A percentile compares a stretch with the other conserved stretches of the same genome.
Evolutionary conservation across 768 basidiomycete genomes (phyloP).

Genomic region (Mycena kentingensis): DNA sequence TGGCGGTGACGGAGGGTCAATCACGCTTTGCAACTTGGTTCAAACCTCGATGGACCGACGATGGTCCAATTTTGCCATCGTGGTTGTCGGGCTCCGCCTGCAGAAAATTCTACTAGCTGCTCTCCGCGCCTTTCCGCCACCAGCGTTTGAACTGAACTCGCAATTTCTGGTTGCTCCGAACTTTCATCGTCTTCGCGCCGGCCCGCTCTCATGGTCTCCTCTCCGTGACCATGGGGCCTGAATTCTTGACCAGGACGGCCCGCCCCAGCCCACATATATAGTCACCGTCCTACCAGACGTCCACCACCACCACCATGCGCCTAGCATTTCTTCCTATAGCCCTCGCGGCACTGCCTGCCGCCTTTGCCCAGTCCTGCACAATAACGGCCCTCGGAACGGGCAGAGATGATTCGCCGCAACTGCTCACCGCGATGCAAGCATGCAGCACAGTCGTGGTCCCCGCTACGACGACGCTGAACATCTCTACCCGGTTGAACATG

Average conservation of each 20-base stretch:
- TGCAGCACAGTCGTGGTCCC: slow-evolving; percentile 49
- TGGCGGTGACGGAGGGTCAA: no score
- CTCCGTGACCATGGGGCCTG: not conserved
- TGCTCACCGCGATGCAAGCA: slow-evolving; percentile 44
- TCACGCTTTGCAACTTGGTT: no score
- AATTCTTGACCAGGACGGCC: not conserved
- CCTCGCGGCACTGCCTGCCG: not conserved
- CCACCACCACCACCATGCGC: not conserved
- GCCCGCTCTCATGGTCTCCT: no score
- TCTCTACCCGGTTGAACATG: slow-evolving; percentile 54
- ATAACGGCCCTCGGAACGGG: slow-evolving; percentile 41
- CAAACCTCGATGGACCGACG: no score
- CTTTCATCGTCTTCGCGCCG: no score
- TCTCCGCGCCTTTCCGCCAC: no score
- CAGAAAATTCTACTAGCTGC: no score
- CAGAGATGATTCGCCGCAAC: slow-evolving; percentile 52
- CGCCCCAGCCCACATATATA: no score
- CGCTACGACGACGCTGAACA: slow-evolving; percentile 48
- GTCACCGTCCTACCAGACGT: not conserved
- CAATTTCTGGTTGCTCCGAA: no score
- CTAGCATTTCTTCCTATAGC: not conserved
- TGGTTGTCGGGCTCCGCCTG: no score
- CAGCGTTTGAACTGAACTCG: no score
- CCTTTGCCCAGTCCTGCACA: slow-evolving; percentile 35
- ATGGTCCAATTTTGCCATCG: no score